Percentiles rank a stretch among this genome's conserved stretches.
phyloP scores from a whole-genome alignment of 495 filamentous ascomycete genomes.

The Paragyromitra xinjiangensis region DNA sequence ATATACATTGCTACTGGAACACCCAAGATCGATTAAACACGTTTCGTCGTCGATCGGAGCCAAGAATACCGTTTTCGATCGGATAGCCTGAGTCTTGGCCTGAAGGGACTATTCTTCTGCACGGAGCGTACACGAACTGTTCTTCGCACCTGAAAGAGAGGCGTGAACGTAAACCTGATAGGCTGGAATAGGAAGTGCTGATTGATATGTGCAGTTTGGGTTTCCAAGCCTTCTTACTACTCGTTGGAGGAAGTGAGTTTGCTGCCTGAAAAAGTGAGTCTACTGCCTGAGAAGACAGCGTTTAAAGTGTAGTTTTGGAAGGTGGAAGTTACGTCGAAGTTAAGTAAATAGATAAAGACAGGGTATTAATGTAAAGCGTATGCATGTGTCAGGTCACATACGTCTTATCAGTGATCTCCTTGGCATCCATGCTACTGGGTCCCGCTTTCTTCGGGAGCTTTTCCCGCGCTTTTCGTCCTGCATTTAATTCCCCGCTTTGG shows the following conservation, averaged over 20 bases:
- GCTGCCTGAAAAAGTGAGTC: background rate
- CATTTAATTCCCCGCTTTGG: background rate
- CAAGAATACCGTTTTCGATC: background rate
- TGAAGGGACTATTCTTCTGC: too few relatives aligned
- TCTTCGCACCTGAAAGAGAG: background rate
- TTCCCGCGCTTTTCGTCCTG: conserved; percentile 5
- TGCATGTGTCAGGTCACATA: conserved; percentile 38
- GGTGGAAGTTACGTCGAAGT: background rate
- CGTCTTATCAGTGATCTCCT: conserved; percentile 29
- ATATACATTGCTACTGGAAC: background rate
- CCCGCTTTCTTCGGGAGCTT: conserved; percentile 2
- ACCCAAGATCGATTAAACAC: conserved; percentile 1
- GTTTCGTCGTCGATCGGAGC: conserved; percentile 3
- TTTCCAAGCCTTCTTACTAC: background rate
- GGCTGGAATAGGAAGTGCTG: background rate
- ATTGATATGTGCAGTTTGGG: background rate
- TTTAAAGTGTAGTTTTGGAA: background rate
- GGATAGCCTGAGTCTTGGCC: background rate
- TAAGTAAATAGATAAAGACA: conserved; percentile 18
- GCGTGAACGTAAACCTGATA: background rate
- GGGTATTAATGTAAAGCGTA: conserved; percentile 31
- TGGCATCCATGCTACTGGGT: conserved; percentile 20
- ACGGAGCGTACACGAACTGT: background rate
- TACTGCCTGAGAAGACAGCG: background rate
- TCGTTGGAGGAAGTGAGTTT: background rate